Percentiles rank a stretch among this genome's conserved stretches.
These are phyloP conservation scores for Carpinus fangiana DNA, from an alignment of 306 rosid species.

Conservation along the genomic window DNA sequence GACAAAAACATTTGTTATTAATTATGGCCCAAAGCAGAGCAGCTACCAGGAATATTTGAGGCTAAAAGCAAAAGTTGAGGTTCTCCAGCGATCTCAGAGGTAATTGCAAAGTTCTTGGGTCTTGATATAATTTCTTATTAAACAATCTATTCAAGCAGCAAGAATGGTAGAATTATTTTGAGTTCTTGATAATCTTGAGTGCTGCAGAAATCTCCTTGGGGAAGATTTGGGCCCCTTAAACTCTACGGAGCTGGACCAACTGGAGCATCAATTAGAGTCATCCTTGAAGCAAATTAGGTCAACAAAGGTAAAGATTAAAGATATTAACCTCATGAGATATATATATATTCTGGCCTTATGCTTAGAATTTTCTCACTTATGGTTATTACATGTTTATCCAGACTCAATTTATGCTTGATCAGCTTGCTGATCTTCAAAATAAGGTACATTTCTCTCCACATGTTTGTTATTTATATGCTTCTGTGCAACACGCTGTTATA, in stretches of 20 bases:
- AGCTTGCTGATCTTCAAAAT: constrained; percentile 76
- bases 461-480: neutral
- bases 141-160: neutral
- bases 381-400: constrained; percentile 27
- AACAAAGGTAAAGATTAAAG: constrained; percentile 51
- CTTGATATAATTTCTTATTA: neutral
- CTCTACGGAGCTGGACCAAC: constrained; percentile 62
- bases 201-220: constrained; percentile 72
- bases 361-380: neutral
- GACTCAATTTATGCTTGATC: constrained; percentile 75
- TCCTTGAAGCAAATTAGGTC: constrained; percentile 73
- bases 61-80: constrained; percentile 73
- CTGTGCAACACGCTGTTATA: neutral
- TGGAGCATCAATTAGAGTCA: constrained; percentile 75
- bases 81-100: constrained; percentile 83
- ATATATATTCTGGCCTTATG: no score
- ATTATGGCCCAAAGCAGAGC: constrained; percentile 41
- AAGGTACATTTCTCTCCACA: constrained; percentile 37
- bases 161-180: neutral
- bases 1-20: neutral
- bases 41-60: constrained; percentile 68
- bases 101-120: constrained; percentile 13
- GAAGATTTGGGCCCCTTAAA: constrained; percentile 73
- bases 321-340: no score
- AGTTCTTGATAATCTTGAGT: constrained; percentile 13